Base-by-base conservation (phyloP, 139 green algal species). In the Dunaliella primolecta region DNA sequence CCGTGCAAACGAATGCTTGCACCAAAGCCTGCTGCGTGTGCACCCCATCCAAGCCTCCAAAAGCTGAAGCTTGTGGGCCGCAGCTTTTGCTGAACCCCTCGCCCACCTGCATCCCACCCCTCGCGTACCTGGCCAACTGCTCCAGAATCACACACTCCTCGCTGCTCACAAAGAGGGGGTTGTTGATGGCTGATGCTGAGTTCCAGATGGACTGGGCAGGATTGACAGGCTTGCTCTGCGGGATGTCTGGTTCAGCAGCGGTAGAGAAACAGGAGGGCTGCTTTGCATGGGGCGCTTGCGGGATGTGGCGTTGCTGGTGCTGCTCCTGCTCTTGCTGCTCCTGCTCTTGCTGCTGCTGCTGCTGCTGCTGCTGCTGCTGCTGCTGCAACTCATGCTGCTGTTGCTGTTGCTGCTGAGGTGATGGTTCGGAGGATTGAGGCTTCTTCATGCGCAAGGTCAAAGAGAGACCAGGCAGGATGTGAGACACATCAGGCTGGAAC, bases 401-500 rank as follows among this genome's bases (percentile, higher is more conserved):
- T 21, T 35, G 11, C 27, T 32, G 25, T 77, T 31, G 71, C 2
- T 7, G 11, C 11, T 32, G 75, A 2, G 30, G 75, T 36, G 29
- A n/a, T 2, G 2, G 30, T 33, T 27, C 29, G 33, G n/a, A 27
- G 2, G 30, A 2, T 30, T 36, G 29, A 35, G 85, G 76, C 36
- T 79, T 78, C n/a, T 72, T 80, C 34, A 86, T 64, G 32, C 81
- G 81, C 76, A 84, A 76, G 7, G 64, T 76, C 23, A 88, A 77
- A 0, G 81, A 86, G 55, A 88, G 84, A 24, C 81, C 85, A 0
- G 85, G 85, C 76, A 86, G n/a, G 1, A 88, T 31, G 57, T 46
- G 76, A 34, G 85, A 88, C 33, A 86, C 86, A 75, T 88, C 81
- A 33, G 75, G 85, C 36, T 76, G 34, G 15, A 88, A 33, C 85